phyloP scores from a whole-genome alignment of 371 early-diverging fungal genomes.

The Mortierella sp. region DNA sequence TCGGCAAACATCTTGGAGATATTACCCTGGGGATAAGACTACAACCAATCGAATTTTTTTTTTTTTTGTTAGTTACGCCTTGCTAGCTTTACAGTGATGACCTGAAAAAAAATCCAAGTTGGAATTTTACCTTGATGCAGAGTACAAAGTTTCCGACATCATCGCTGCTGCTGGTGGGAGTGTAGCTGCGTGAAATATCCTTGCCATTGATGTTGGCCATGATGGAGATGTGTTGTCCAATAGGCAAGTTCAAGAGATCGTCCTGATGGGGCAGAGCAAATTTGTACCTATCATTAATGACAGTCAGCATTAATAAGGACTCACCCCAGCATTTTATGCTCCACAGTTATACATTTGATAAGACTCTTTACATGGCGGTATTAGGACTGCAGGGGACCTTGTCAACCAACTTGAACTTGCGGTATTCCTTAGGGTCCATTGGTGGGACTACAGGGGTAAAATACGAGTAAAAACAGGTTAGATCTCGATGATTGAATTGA shows the following conservation, averaged over 20 bases:
- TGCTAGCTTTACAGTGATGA: neutral
- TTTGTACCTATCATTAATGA: conserved; percentile 76
- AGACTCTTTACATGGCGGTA: conserved; percentile 84
- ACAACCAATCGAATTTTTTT: neutral
- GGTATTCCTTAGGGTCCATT: conserved; percentile 81
- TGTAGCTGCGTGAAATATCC: conserved; percentile 91
- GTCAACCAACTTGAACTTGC: conserved; percentile 82
- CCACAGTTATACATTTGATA: neutral
- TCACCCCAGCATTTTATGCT: neutral
- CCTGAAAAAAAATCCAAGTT: neutral
- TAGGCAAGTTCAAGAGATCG: conserved; percentile 85
- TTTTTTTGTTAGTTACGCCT: neutral
- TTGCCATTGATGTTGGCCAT: conserved; percentile 90
- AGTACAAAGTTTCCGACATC: conserved; percentile 92
- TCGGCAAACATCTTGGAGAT: conserved; percentile 84
- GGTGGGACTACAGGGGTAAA: conserved; percentile 55
- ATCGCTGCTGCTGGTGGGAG: conserved; percentile 89
- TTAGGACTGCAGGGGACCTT: conserved; percentile 85
- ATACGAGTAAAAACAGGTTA: neutral
- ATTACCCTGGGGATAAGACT: conserved; percentile 89
- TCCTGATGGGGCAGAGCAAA: conserved; percentile 82
- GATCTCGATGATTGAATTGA: neutral
- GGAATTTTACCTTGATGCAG: conserved; percentile 84
- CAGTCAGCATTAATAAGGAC: conserved; percentile 13
- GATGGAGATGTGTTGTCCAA: conserved; percentile 94